Conservation (phyloP, 768 basidiomycete species). For the Peribolospora baueri region DNA sequence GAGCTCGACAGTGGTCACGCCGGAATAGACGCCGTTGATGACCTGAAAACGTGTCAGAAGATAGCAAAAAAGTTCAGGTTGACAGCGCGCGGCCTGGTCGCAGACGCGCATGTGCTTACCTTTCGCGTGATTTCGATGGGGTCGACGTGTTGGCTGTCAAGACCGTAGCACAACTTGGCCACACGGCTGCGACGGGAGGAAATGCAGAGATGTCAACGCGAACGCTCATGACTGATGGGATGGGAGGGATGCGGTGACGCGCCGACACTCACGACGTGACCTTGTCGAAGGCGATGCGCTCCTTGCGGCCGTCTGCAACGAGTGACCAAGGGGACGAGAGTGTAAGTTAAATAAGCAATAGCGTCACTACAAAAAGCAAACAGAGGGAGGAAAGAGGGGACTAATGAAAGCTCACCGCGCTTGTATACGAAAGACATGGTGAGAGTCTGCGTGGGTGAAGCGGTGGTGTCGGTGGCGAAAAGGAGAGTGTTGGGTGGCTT, state of each 20-base stretch:
- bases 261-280: conserved; percentile 20
- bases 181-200: conserved; percentile 10
- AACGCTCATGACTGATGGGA: background rate
- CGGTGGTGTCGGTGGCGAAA: no score
- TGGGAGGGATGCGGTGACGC: background rate
- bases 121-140: conserved; percentile 83
- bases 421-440: no score
- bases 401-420: no score
- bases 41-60: conserved; percentile 25
- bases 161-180: conserved; percentile 63
- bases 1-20: conserved; percentile 89
- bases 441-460: no score
- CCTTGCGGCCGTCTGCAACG: conserved; percentile 40
- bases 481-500: no score
- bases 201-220: background rate
- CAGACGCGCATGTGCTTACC: conserved; percentile 7
- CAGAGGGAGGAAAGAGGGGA: no score
- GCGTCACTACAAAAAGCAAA: no score
- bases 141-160: conserved; percentile 74
- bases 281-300: conserved; percentile 83
- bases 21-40: conserved; percentile 67
- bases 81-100: conserved; percentile 1
- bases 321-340: conserved; percentile 6
- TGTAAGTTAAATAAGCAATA: background rate
- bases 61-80: background rate